phyloP scores from a whole-genome alignment of 305 asterid genomes.

The Fraxinus baroniana region DNA sequence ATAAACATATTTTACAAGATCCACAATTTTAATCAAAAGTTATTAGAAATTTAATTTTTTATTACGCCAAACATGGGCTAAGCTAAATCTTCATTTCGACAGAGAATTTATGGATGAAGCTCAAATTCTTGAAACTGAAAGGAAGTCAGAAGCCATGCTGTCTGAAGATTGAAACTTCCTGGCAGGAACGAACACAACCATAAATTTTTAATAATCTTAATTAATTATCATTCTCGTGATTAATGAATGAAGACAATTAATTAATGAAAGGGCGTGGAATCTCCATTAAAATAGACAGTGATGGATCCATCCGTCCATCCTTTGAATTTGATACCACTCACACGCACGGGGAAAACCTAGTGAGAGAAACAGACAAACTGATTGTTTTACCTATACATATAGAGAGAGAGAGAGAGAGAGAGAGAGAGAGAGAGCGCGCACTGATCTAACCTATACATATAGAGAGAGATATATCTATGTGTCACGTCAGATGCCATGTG shows the following conservation, averaged over 20 bases:
- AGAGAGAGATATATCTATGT: not conserved
- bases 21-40: not conserved
- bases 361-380: too few relatives aligned
- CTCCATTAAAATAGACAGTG: not conserved
- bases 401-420: too few relatives aligned
- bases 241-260: not conserved
- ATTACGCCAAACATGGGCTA: not conserved
- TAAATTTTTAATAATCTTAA: not conserved
- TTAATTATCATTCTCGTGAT: conserved; percentile 34
- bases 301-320: not conserved
- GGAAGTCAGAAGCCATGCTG: not conserved
- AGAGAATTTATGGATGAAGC: not conserved
- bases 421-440: too few relatives aligned
- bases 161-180: not conserved
- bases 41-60: not conserved
- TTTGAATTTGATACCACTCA: conserved; percentile 16
- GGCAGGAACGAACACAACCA: not conserved
- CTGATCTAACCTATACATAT: not conserved
- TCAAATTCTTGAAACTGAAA: not conserved
- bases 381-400: too few relatives aligned
- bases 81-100: not conserved
- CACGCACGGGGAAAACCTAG: not conserved
- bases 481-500: not conserved
- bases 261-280: not conserved
- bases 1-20: too few relatives aligned